These are phyloP conservation scores for Thuidium tamariscinum DNA, from an alignment of 225 moss, liverwort and hornwort species.

Conservation along the genomic window DNA sequence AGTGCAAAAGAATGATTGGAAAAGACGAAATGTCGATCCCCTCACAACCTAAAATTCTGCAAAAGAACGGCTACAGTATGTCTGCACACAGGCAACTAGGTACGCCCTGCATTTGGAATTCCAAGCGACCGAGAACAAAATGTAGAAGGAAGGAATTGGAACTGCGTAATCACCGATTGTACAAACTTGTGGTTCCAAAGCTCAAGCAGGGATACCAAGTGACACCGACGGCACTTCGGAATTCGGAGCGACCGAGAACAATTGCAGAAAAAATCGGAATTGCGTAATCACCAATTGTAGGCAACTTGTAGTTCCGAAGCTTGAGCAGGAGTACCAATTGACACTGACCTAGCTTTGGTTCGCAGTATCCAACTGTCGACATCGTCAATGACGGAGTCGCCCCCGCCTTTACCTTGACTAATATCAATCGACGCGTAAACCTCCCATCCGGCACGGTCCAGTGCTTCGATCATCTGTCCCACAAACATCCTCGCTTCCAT, in stretches of 20 bases:
- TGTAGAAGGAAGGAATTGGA: not conserved
- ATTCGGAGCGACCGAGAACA: not conserved
- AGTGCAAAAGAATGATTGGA: not conserved
- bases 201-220: not conserved
- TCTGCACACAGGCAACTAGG: not conserved
- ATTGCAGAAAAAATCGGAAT: not conserved
- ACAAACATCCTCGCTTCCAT: conserved; percentile 25
- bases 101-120: not conserved
- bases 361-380: conserved; percentile 18
- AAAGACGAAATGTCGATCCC: too few species aligned
- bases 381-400: not conserved
- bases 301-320: not conserved
- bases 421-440: conserved; percentile 34
- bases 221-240: not conserved
- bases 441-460: conserved; percentile 26
- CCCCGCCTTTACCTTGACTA: not conserved
- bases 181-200: not conserved
- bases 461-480: conserved; percentile 20
- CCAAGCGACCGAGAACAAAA: not conserved
- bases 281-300: not conserved
- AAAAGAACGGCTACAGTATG: not conserved
- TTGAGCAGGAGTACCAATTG: not conserved
- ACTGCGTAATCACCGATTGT: not conserved
- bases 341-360: not conserved
- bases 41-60: not conserved